Conservation (phyloP, 2,329 filamentous ascomycete species). For the Aspergillus aculeatus region DNA sequence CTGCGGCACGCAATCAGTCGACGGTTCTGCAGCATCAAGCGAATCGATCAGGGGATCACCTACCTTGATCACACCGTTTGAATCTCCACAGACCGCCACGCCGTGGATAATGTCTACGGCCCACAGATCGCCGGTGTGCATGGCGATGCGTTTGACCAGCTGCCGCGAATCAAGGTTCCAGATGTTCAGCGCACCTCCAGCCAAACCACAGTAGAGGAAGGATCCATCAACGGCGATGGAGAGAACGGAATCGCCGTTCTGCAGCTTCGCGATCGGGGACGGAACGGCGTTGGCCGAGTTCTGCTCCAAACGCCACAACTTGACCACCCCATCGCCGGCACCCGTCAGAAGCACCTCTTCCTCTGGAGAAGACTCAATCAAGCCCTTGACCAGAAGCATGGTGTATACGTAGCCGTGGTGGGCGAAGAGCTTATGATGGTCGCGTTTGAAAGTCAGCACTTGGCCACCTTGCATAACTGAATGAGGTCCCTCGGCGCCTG, state of each 20-base stretch:
- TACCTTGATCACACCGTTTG: slow-evolving; percentile 83
- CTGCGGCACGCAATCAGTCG: slow-evolving; percentile 33
- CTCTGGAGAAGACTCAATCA: slow-evolving; percentile 64
- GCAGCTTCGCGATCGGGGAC: slow-evolving; percentile 65
- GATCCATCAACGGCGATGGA: slow-evolving; percentile 85
- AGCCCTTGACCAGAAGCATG: slow-evolving; percentile 80
- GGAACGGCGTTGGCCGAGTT: slow-evolving; percentile 59
- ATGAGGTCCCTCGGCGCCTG: slow-evolving; percentile 52
- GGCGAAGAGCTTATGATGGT: slow-evolving; percentile 81
- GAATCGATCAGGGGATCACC: slow-evolving; percentile 24
- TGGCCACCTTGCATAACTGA: slow-evolving; percentile 58
- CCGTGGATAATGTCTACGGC: slow-evolving; percentile 82
- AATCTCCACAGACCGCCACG: slow-evolving; percentile 81
- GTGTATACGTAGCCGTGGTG: slow-evolving; percentile 96
- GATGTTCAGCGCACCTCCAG: slow-evolving; percentile 84
- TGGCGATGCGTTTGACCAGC: slow-evolving; percentile 80
- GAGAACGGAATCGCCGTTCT: slow-evolving; percentile 66
- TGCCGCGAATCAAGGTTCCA: slow-evolving; percentile 97
- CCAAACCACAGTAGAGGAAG: slow-evolving; percentile 86
- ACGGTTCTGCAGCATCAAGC: background rate
- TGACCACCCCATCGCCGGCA: slow-evolving; percentile 89
- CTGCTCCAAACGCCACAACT: slow-evolving; percentile 78
- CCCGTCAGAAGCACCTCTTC: slow-evolving; percentile 83
- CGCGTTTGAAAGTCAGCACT: slow-evolving; percentile 75
- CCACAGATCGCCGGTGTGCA: slow-evolving; percentile 78